Evolutionary conservation across 192 early-diverging fungal species (phyloP).

Genomic region (Linnemannia elongata): DNA sequence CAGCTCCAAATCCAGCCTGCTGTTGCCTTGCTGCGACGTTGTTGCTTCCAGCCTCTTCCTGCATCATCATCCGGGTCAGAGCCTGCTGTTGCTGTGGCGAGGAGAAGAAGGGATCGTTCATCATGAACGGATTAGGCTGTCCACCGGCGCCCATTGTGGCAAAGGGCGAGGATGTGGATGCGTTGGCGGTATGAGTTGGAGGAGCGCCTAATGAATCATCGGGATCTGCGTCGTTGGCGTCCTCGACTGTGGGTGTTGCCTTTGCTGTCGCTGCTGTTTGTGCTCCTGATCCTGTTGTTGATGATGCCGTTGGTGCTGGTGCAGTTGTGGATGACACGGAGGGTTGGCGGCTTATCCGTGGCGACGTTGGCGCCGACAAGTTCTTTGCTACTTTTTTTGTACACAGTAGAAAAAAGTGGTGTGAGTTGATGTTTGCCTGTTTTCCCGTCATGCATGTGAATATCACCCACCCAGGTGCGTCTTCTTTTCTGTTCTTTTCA

Average conservation of each 20-base stretch:
- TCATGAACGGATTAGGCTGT: constrained; percentile 27
- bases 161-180: constrained; percentile 12
- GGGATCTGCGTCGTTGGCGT: constrained; percentile 60
- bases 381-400: background rate
- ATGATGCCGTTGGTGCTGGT: constrained; percentile 1
- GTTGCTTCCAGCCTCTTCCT: constrained; percentile 27
- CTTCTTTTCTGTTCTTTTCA: background rate
- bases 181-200: background rate
- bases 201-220: constrained; percentile 65
- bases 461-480: background rate
- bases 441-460: background rate
- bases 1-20: constrained; percentile 23
- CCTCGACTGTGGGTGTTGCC: constrained; percentile 7
- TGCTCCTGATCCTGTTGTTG: background rate
- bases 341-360: constrained; percentile 20
- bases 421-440: background rate
- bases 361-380: background rate
- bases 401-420: background rate
- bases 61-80: constrained; percentile 36
- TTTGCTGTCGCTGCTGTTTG: background rate
- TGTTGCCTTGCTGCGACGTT: constrained; percentile 20
- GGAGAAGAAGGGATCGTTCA: constrained; percentile 23
- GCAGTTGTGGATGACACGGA: constrained; percentile 3
- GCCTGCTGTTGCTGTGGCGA: constrained; percentile 35
- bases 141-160: background rate